A percentile compares a stretch with the other conserved stretches of the same genome.
These are phyloP conservation scores for Vitis labrusca DNA, from an alignment of 164 flowering plant genomes.

Conservation along the genomic window DNA sequence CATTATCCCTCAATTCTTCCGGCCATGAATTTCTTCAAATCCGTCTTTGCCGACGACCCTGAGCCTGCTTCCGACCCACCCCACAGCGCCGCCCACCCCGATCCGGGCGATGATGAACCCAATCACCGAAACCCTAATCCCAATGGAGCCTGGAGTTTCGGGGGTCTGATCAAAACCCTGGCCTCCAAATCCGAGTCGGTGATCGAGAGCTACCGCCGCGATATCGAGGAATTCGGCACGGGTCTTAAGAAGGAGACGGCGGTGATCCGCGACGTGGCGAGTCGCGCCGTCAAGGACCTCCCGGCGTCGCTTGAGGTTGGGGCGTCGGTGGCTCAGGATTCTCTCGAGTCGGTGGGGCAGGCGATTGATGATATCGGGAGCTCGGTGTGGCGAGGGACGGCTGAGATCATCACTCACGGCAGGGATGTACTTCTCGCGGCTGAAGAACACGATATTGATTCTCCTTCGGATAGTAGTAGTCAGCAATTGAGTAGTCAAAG, in stretches of 20 bases:
- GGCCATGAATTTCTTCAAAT: slow-evolving; percentile 76
- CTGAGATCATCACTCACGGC: slow-evolving; percentile 62
- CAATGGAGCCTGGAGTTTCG: slow-evolving; percentile 49
- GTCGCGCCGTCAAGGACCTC: slow-evolving; percentile 63
- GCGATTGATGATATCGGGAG: slow-evolving; percentile 67
- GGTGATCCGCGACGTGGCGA: slow-evolving; percentile 54
- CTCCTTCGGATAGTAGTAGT: neutral
- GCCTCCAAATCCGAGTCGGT: slow-evolving; percentile 70
- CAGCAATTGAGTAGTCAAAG: slow-evolving; percentile 7
- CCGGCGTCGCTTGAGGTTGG: slow-evolving; percentile 68
- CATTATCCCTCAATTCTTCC: neutral
- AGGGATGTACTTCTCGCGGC: slow-evolving; percentile 41
- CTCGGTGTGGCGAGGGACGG: slow-evolving; percentile 64
- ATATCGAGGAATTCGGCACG: slow-evolving; percentile 71
- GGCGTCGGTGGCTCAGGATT: slow-evolving; percentile 72
- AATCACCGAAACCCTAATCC: slow-evolving; percentile 16
- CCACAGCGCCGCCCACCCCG: slow-evolving; percentile 4
- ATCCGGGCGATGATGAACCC: neutral
- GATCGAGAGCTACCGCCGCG: slow-evolving; percentile 63
- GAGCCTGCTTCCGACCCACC: slow-evolving; percentile 22
- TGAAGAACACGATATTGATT: slow-evolving; percentile 32
- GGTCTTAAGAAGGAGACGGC: slow-evolving; percentile 71
- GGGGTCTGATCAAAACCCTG: slow-evolving; percentile 58
- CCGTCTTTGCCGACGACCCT: slow-evolving; percentile 63
- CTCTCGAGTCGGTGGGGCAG: slow-evolving; percentile 79